phyloP scores from a whole-genome alignment of 768 basidiomycete genomes.

The Tylopilus plumbeoviolaceoides region DNA sequence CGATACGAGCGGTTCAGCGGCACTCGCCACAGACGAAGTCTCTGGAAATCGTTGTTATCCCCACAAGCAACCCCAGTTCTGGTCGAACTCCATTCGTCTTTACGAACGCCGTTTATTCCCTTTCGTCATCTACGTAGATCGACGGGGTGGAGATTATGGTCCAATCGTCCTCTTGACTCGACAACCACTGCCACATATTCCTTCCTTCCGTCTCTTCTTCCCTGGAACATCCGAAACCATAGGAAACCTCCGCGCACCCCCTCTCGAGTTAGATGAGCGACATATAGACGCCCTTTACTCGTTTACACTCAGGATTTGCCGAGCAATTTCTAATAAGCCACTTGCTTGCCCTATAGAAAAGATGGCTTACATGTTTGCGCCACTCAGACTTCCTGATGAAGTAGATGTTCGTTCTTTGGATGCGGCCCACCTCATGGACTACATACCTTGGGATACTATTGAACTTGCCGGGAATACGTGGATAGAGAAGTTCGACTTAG shows the following conservation, averaged over 20 bases:
- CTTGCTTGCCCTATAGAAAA: constrained; percentile 50
- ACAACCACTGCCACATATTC: constrained; percentile 56
- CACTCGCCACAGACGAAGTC: constrained; percentile 24
- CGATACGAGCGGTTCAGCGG: background rate
- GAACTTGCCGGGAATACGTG: constrained; percentile 48
- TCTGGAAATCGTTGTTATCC: constrained; percentile 52
- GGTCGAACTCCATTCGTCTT: constrained; percentile 43
- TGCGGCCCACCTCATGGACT: constrained; percentile 33
- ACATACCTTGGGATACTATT: constrained; percentile 65
- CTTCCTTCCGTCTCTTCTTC: constrained; percentile 57
- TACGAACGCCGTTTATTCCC: constrained; percentile 22
- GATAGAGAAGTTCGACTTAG: constrained; percentile 44
- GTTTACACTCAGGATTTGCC: constrained; percentile 63
- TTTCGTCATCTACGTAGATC: constrained; percentile 40
- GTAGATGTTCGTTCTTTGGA: constrained; percentile 25
- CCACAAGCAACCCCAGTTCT: constrained; percentile 62
- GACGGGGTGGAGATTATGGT: constrained; percentile 36
- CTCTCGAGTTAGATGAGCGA: constrained; percentile 45
- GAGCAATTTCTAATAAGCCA: constrained; percentile 64
- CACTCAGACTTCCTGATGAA: constrained; percentile 39
- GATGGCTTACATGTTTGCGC: constrained; percentile 66
- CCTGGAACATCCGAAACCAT: constrained; percentile 43
- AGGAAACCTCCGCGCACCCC: constrained; percentile 42
- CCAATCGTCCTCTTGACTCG: constrained; percentile 67
- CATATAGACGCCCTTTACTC: constrained; percentile 46